Conservation (phyloP, 495 filamentous ascomycete species). For the Cercophora scortea region DNA sequence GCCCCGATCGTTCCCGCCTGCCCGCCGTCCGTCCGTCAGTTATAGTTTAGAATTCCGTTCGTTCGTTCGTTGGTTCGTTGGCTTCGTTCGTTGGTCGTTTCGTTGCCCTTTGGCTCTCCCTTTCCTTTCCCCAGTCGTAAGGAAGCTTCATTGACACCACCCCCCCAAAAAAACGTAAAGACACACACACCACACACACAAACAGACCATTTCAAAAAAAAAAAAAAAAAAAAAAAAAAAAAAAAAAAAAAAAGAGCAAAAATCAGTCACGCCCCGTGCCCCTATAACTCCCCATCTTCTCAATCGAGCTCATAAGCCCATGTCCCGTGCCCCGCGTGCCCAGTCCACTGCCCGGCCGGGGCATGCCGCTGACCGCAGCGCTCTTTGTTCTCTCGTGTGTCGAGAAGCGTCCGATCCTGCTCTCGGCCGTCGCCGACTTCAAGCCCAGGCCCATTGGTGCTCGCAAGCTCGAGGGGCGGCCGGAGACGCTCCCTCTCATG, state of each 20-base stretch:
- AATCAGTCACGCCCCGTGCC: conserved; percentile 3
- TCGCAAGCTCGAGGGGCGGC: conserved; percentile 31
- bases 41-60: too few relatives aligned
- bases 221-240: conserved; percentile 1
- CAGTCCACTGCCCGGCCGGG: conserved; percentile 32
- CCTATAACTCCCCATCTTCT: conserved; percentile 55
- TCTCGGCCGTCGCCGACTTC: conserved; percentile 18
- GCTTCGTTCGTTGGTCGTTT: too few relatives aligned
- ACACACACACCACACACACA: background rate
- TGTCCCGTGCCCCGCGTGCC: conserved; percentile 38
- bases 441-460: conserved; percentile 22
- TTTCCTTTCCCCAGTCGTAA: too few relatives aligned
- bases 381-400: conserved; percentile 36
- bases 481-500: conserved; percentile 8
- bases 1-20: too few relatives aligned
- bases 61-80: too few relatives aligned
- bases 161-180: too few relatives aligned
- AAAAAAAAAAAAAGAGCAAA: background rate
- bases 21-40: too few relatives aligned
- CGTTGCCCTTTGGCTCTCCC: too few relatives aligned
- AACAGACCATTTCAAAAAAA: background rate
- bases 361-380: conserved; percentile 30
- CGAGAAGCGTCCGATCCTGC: conserved; percentile 33
- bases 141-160: too few relatives aligned
- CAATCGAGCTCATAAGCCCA: conserved; percentile 65